phyloP scores from a whole-genome alignment of 2,329 filamentous ascomycete species.

The Aspergillus caelatus region DNA sequence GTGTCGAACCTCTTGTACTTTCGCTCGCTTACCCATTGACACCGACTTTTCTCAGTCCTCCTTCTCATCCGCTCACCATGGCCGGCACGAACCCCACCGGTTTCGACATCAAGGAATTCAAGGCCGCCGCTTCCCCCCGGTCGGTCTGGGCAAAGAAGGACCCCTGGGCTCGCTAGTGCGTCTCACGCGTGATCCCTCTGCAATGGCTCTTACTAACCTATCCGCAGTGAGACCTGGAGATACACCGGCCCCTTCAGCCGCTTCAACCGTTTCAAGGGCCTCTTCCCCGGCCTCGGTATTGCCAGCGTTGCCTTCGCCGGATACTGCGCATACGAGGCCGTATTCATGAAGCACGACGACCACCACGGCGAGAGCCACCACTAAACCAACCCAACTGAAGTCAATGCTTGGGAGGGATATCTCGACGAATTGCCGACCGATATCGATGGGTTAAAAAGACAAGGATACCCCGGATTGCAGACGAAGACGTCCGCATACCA shows the following conservation, averaged over 20 bases:
- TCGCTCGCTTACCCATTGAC: constrained; percentile 14
- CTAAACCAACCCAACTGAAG: constrained; percentile 35
- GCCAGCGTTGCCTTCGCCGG: constrained; percentile 86
- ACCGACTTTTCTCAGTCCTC: constrained; percentile 9
- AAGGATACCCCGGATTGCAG: constrained; percentile 26
- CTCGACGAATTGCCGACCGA: constrained; percentile 11
- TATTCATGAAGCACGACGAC: constrained; percentile 75
- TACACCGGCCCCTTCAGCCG: constrained; percentile 87
- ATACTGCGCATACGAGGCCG: constrained; percentile 87
- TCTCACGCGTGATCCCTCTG: neutral
- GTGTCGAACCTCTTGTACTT: constrained; percentile 7
- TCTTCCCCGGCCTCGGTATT: constrained; percentile 89
- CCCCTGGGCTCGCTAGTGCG: constrained; percentile 66
- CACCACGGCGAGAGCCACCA: constrained; percentile 62
- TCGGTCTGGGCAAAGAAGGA: constrained; percentile 55
- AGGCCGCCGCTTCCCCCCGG: constrained; percentile 66
- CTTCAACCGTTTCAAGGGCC: constrained; percentile 82
- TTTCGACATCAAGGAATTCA: constrained; percentile 84
- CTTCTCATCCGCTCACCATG: constrained; percentile 46
- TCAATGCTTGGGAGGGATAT: constrained; percentile 1
- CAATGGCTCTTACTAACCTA: constrained; percentile 20
- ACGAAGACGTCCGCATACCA: constrained; percentile 7
- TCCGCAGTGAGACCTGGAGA: constrained; percentile 84
- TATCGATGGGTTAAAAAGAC: constrained; percentile 5
- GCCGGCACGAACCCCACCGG: constrained; percentile 74